Conservation (phyloP, 164 flowering plant species). For the Warburgia ugandensis region DNA sequence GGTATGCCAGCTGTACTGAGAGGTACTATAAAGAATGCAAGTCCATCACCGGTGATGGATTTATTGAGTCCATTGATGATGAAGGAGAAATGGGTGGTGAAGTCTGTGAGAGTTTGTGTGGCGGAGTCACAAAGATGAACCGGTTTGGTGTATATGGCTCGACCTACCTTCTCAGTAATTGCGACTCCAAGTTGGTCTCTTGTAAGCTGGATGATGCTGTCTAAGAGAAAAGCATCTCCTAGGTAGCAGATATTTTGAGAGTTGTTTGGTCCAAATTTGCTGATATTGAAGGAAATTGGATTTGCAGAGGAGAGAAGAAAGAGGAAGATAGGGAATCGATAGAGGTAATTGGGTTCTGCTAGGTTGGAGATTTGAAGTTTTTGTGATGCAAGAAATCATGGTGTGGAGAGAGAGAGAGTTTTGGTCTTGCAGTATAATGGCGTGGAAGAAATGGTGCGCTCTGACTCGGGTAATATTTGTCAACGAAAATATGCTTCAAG, state of each 20-base stretch:
- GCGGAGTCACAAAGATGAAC: slow-evolving; percentile 35
- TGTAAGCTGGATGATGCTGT: slow-evolving; percentile 20
- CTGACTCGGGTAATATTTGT: too few relatives aligned
- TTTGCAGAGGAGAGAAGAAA: slow-evolving; percentile 8
- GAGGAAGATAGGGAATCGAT: background rate
- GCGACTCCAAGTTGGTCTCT: slow-evolving; percentile 8
- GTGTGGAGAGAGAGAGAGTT: background rate
- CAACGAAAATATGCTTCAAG: too few relatives aligned
- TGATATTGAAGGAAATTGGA: slow-evolving; percentile 22
- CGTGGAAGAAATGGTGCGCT: too few relatives aligned
- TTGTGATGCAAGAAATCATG: slow-evolving; percentile 12
- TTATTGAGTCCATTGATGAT: slow-evolving; percentile 13
- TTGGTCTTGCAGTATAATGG: background rate
- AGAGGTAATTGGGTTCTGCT: background rate
- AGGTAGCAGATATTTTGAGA: slow-evolving; percentile 3
- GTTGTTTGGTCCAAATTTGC: slow-evolving; percentile 9
- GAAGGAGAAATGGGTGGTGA: slow-evolving; percentile 42
- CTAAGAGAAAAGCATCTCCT: slow-evolving; percentile 9
- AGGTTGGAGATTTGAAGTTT: slow-evolving; percentile 1
- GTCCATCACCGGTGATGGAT: slow-evolving; percentile 29
- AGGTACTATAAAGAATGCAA: slow-evolving; percentile 53
- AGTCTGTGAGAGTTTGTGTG: slow-evolving; percentile 29
- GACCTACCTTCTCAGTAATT: slow-evolving; percentile 18
- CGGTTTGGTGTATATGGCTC: slow-evolving; percentile 21
- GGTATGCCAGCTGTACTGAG: slow-evolving; percentile 23